Evolutionary conservation across 805 yeast genomes (phyloP).

Genomic region (Kodamaea sagamina): DNA sequence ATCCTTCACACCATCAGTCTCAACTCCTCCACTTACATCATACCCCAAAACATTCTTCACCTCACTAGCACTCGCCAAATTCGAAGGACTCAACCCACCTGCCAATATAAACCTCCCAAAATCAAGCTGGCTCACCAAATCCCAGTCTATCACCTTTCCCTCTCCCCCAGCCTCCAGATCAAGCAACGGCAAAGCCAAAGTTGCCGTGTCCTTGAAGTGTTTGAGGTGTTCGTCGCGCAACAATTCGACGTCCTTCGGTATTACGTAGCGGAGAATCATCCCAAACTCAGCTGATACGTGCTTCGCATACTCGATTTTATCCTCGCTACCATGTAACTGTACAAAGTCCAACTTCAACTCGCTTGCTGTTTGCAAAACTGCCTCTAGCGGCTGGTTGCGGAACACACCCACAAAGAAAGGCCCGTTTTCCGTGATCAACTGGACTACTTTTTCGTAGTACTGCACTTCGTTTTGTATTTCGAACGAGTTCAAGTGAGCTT

Average conservation of each 20-base stretch:
- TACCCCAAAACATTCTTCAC: conserved; percentile 75
- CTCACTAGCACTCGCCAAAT: conserved; percentile 56
- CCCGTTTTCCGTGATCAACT: conserved; percentile 43
- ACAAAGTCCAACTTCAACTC: conserved; percentile 68
- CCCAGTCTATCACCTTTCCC: conserved; percentile 82
- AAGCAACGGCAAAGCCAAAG: conserved; percentile 61
- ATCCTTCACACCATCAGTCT: conserved; percentile 76
- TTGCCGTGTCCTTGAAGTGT: conserved; percentile 19
- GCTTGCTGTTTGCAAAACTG: conserved; percentile 48
- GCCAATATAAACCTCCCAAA: conserved; percentile 65
- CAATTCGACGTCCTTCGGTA: conserved; percentile 52
- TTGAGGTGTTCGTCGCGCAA: conserved; percentile 27
- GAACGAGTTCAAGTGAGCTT: conserved; percentile 16
- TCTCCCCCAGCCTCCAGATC: conserved; percentile 94
- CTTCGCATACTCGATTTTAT: conserved; percentile 52
- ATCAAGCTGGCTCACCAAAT: conserved; percentile 30
- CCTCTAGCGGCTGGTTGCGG: conserved; percentile 72
- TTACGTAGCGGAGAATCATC: conserved; percentile 68
- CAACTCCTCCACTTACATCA: conserved; percentile 96
- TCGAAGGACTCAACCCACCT: conserved; percentile 83
- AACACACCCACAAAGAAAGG: conserved; percentile 89
- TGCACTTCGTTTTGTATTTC: conserved; percentile 18
- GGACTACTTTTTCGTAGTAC: conserved; percentile 33
- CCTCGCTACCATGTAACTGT: conserved; percentile 77
- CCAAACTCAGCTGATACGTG: conserved; percentile 45